These are phyloP conservation scores for Dalbergia cultrata DNA, from an alignment of 306 rosid species.

Conservation along the genomic window DNA sequence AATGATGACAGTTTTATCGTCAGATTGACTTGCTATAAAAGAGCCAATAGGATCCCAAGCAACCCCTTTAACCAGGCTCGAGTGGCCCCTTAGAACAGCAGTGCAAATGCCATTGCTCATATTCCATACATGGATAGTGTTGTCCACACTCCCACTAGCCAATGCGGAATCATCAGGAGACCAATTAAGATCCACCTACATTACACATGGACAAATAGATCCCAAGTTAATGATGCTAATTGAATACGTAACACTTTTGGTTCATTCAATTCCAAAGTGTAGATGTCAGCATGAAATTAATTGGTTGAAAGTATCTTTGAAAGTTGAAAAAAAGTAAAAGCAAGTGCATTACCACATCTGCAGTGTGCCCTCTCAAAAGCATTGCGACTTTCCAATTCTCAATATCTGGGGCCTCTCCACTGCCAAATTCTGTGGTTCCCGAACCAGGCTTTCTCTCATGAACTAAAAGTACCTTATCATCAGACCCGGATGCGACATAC, in stretches of 20 bases:
- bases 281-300: not conserved
- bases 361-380: constrained; percentile 98
- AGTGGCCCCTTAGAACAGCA: constrained; percentile 99
- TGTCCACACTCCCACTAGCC: constrained; percentile 99
- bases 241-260: constrained; percentile 2
- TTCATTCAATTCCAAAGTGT: too few relatives aligned
- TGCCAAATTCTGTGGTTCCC: constrained; percentile 97
- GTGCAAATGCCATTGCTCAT: constrained; percentile 95
- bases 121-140: constrained; percentile 94
- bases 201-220: constrained; percentile 74
- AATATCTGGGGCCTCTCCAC: constrained; percentile 97
- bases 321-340: constrained; percentile 44
- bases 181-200: constrained; percentile 99
- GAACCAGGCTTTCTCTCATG: constrained; percentile 99
- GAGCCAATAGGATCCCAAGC: constrained; percentile 99
- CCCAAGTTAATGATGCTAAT: constrained; percentile 63
- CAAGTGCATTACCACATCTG: constrained; percentile 94
- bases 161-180: constrained; percentile 94
- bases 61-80: constrained; percentile 98
- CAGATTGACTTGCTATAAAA: constrained; percentile 97
- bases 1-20: constrained; percentile 96
- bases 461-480: constrained; percentile 89
- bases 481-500: constrained; percentile 93
- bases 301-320: not conserved
- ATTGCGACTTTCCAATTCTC: constrained; percentile 97